Conservation (phyloP, 2,329 filamentous ascomycete species). For the Penicillium sp. region DNA sequence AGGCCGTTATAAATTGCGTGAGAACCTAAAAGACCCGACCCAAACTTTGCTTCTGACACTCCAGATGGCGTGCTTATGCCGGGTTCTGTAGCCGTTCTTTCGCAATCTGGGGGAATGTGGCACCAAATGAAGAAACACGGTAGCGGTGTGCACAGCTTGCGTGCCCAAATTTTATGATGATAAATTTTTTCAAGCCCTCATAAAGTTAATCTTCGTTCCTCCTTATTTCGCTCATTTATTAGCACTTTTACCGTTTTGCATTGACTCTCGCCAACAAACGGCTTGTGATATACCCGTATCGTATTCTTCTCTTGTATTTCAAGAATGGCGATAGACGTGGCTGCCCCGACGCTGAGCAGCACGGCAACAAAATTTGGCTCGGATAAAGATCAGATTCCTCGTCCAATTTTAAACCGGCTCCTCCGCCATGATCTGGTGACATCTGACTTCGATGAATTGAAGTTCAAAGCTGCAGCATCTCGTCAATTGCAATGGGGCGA, state of each 20-base stretch:
- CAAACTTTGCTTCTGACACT: constrained; percentile 8
- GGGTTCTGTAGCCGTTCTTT: constrained; percentile 6
- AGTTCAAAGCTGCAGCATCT: constrained; percentile 37
- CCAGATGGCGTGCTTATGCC: constrained; percentile 20
- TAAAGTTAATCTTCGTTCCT: not conserved
- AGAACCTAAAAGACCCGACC: not conserved
- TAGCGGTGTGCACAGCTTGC: constrained; percentile 15
- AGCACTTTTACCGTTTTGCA: not conserved
- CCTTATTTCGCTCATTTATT: not conserved
- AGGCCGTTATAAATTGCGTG: not conserved
- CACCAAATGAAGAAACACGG: constrained; percentile 13
- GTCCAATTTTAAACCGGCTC: constrained; percentile 13
- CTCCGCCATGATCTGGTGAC: constrained; percentile 34
- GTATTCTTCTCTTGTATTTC: not conserved
- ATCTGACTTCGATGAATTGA: constrained; percentile 33
- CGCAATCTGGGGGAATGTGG: constrained; percentile 22
- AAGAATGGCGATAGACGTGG: constrained; percentile 8
- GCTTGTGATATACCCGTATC: not conserved
- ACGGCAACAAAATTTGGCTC: not conserved
- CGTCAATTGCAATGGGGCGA: constrained; percentile 27
- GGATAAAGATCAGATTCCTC: not conserved
- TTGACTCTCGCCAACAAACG: not conserved
- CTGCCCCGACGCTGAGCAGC: not conserved
- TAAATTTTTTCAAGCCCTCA: not conserved
- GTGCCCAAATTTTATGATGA: not conserved